Conservation (phyloP, 306 rosid genomes). For the Lathyrus sativus region DNA sequence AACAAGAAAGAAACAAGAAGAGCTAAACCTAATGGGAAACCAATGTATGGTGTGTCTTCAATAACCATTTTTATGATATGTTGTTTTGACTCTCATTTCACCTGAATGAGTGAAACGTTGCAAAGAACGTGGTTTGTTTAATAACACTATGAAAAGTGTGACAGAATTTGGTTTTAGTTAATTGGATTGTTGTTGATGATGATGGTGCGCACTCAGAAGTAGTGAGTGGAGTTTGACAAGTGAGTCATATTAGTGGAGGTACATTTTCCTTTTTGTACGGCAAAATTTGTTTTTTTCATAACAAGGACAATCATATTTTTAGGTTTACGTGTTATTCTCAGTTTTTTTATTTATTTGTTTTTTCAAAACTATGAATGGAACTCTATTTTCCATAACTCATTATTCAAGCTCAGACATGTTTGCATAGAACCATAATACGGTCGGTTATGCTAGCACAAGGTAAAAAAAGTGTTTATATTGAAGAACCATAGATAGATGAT, state of each 20-base stretch:
- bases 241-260: conserved; percentile 34
- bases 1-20: conserved; percentile 55
- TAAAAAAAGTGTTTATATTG: too few species aligned
- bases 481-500: too few species aligned
- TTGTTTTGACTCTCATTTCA: conserved; percentile 24
- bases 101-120: conserved; percentile 28
- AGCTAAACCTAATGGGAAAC: conserved; percentile 65
- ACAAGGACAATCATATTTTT: neutral
- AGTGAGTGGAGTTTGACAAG: conserved; percentile 44
- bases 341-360: too few species aligned
- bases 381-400: too few species aligned
- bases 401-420: too few species aligned
- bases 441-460: too few species aligned
- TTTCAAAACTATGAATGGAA: too few species aligned
- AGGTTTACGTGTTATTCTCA: too few species aligned
- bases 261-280: conserved; percentile 54
- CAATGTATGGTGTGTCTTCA: conserved; percentile 40
- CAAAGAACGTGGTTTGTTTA: conserved; percentile 5
- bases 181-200: conserved; percentile 17
- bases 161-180: conserved; percentile 10
- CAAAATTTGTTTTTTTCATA: neutral
- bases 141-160: neutral
- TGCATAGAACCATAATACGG: too few species aligned
- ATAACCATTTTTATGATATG: conserved; percentile 40
- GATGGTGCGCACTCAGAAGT: conserved; percentile 27